Evolutionary conservation across 192 early-diverging fungal genomes (phyloP).

Genomic region (Linnemannia elongata): DNA sequence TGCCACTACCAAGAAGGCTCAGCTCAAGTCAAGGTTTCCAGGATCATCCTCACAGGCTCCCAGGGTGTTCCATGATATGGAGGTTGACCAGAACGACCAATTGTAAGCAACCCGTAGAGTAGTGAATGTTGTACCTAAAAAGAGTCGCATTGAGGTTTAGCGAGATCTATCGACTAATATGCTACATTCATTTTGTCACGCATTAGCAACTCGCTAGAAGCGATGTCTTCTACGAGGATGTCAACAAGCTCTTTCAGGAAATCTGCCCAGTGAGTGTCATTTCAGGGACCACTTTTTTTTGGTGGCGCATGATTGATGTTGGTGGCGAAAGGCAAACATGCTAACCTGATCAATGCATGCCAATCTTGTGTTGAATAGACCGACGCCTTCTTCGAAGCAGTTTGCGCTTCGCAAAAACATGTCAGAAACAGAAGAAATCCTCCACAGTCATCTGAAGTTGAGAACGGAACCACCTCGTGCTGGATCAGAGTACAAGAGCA

Average conservation of each 20-base stretch:
- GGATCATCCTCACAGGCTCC: background rate
- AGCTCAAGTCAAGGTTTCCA: constrained; percentile 32
- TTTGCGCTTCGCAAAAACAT: constrained; percentile 44
- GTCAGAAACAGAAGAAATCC: constrained; percentile 63
- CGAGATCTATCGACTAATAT: background rate
- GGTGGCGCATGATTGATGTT: background rate
- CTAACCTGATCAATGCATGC: background rate
- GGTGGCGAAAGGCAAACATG: background rate
- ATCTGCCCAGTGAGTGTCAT: background rate
- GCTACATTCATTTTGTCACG: background rate
- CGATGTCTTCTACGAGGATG: background rate
- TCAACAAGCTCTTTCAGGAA: background rate
- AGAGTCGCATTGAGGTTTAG: background rate
- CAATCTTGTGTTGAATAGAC: constrained; percentile 2
- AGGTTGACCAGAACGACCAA: constrained; percentile 12
- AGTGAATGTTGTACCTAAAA: background rate
- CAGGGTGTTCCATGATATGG: constrained; percentile 22
- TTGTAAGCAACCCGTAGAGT: background rate
- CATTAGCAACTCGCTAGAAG: background rate
- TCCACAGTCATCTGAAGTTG: constrained; percentile 69
- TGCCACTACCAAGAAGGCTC: constrained; percentile 21
- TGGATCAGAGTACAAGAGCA: constrained; percentile 46
- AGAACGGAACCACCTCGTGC: background rate
- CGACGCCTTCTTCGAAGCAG: constrained; percentile 29
- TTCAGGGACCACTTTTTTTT: background rate